Evolutionary conservation across 257 asterid species (phyloP).

Genomic region (Ilex aquifolium): DNA sequence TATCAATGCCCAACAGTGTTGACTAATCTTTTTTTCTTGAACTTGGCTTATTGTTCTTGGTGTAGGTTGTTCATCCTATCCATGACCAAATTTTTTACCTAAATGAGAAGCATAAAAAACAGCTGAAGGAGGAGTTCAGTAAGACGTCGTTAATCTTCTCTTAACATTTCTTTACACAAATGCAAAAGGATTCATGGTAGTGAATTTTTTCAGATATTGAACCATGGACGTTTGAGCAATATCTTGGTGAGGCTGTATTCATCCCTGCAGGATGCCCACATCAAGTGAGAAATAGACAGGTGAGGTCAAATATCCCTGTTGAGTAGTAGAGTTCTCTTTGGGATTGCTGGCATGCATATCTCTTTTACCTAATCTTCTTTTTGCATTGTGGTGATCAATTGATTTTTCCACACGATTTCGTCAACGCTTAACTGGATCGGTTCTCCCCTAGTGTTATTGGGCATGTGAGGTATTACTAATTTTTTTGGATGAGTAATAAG

Average conservation of each 20-base stretch:
- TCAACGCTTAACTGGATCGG: too few relatives aligned
- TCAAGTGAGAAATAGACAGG: constrained; percentile 48
- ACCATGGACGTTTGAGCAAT: constrained; percentile 45
- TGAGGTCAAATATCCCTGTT: constrained; percentile 2
- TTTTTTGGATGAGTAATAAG: too few relatives aligned
- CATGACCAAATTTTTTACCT: constrained; percentile 43
- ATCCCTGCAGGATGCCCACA: constrained; percentile 46
- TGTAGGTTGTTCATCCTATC: constrained; percentile 42
- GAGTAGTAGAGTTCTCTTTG: too few relatives aligned
- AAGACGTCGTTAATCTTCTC: constrained; percentile 9
- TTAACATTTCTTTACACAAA: not conserved
- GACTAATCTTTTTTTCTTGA: not conserved
- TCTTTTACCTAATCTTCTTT: too few relatives aligned
- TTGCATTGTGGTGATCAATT: too few relatives aligned
- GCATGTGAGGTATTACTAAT: too few relatives aligned
- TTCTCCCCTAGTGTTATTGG: too few relatives aligned
- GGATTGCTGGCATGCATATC: too few relatives aligned
- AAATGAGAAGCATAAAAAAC: constrained; percentile 35
- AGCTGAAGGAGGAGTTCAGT: constrained; percentile 38
- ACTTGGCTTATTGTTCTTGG: constrained; percentile 6
- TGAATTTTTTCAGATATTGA: constrained; percentile 23
- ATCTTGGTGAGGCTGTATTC: constrained; percentile 41
- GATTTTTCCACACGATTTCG: too few relatives aligned
- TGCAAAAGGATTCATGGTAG: not conserved
- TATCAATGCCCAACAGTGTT: constrained; percentile 2